These are phyloP conservation scores for Xylariaceae sp. DNA, from an alignment of 2,329 filamentous ascomycete genomes.

Conservation along the genomic window DNA sequence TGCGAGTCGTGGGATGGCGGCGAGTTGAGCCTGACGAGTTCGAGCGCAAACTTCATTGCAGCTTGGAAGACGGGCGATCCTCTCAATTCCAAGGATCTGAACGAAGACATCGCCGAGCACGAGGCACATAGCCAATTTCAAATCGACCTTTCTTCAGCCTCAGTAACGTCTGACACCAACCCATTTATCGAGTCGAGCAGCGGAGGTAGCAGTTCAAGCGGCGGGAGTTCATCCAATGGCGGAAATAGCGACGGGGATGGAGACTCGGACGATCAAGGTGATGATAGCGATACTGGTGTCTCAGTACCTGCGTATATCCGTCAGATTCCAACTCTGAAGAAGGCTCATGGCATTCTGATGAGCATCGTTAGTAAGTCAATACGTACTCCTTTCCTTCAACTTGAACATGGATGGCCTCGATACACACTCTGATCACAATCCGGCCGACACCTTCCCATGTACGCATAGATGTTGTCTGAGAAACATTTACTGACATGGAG, in stretches of 20 bases:
- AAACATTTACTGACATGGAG: slow-evolving; percentile 55
- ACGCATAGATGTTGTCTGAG: too few species aligned
- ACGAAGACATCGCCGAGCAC: slow-evolving; percentile 43
- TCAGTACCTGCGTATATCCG: slow-evolving; percentile 3
- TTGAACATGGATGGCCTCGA: too few species aligned
- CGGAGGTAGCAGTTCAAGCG: slow-evolving; percentile 12
- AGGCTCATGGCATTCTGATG: slow-evolving; percentile 57
- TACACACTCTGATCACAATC: too few species aligned
- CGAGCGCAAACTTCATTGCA: slow-evolving; percentile 46
- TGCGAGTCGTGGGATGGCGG: slow-evolving; percentile 46
- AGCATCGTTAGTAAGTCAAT: slow-evolving; percentile 42
- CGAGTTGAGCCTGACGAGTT: slow-evolving; percentile 39
- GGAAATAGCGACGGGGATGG: slow-evolving; percentile 11
- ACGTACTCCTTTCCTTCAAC: background rate
- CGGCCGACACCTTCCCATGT: too few species aligned
- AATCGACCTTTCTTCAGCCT: slow-evolving; percentile 47
- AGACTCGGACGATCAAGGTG: slow-evolving; percentile 2
- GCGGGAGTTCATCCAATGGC: slow-evolving; percentile 9
- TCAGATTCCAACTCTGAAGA: slow-evolving; percentile 13
- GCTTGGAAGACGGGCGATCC: slow-evolving; percentile 49
- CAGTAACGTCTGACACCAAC: slow-evolving; percentile 45
- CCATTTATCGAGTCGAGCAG: slow-evolving; percentile 40
- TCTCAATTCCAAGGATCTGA: slow-evolving; percentile 40
- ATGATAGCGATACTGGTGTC: background rate
- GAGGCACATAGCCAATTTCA: slow-evolving; percentile 40